Percentiles rank a stretch among this genome's conserved stretches.
Evolutionary conservation across 352 stramenopile genomes (phyloP).

Genomic region (Pythium aristosporum): DNA sequence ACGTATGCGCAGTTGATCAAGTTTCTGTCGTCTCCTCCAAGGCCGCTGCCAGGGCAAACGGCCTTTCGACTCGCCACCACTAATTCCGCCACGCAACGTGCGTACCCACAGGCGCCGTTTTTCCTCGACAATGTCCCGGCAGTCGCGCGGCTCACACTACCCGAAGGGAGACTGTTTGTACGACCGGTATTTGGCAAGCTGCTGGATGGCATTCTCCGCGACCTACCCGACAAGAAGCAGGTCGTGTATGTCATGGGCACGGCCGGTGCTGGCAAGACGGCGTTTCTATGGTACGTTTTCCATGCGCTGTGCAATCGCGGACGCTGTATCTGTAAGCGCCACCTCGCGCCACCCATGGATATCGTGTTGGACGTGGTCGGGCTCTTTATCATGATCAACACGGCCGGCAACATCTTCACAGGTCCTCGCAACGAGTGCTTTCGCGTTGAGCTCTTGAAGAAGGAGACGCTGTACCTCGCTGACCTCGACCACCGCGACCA

Average conservation of each 20-base stretch:
- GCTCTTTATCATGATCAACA: background rate
- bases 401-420: background rate
- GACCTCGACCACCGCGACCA: background rate
- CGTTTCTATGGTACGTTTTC: background rate
- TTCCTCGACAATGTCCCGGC: background rate
- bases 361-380: conserved; percentile 2
- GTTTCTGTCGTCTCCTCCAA: background rate
- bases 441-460: background rate
- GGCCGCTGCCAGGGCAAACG: background rate
- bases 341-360: background rate
- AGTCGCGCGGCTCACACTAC: background rate
- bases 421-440: background rate
- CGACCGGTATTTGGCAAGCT: background rate
- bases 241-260: background rate
- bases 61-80: background rate
- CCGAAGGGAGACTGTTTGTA: background rate
- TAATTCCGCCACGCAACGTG: background rate
- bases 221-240: background rate
- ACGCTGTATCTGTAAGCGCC: background rate
- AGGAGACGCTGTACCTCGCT: conserved; percentile 3
- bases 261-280: background rate
- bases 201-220: background rate
- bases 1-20: background rate
- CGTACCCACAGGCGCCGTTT: background rate
- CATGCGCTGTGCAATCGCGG: background rate